Percentiles rank a stretch among this genome's conserved stretches.
These are phyloP conservation scores for Serendipita sp. DNA, from an alignment of 768 basidiomycete genomes.

Conservation along the genomic window DNA sequence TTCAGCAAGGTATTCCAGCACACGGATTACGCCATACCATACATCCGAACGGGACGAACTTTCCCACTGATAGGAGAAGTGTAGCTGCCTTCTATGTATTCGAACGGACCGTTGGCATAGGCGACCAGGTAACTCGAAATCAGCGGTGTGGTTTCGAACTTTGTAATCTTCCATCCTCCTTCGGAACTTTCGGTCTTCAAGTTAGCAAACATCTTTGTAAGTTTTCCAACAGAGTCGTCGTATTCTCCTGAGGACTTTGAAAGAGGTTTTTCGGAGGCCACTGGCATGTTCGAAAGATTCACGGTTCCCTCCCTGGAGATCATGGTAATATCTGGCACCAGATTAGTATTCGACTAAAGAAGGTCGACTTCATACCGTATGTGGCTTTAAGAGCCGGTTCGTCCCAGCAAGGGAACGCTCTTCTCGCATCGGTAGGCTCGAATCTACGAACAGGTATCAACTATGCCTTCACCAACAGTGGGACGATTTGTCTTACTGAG, in stretches of 20 bases:
- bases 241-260: constrained; percentile 22
- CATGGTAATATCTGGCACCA: constrained; percentile 39
- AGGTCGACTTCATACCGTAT: constrained; percentile 22
- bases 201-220: constrained; percentile 28
- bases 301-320: constrained; percentile 62
- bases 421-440: constrained; percentile 72
- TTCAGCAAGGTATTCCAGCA: neutral
- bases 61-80: constrained; percentile 66
- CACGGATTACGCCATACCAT: constrained; percentile 31
- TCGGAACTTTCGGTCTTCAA: constrained; percentile 22
- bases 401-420: constrained; percentile 83
- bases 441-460: neutral
- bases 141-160: constrained; percentile 65
- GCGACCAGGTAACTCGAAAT: constrained; percentile 88
- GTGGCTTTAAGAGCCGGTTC: constrained; percentile 84
- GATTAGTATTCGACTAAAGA: neutral
- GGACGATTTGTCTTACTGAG: constrained; percentile 55
- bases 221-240: constrained; percentile 19
- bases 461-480: constrained; percentile 24
- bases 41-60: constrained; percentile 68
- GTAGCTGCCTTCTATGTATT: constrained; percentile 57
- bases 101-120: constrained; percentile 68
- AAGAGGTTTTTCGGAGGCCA: constrained; percentile 38
- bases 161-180: constrained; percentile 62
- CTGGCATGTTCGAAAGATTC: constrained; percentile 80